These are phyloP conservation scores for Teunomyces aglyptinius DNA, from an alignment of 805 yeast genomes.

Conservation along the genomic window DNA sequence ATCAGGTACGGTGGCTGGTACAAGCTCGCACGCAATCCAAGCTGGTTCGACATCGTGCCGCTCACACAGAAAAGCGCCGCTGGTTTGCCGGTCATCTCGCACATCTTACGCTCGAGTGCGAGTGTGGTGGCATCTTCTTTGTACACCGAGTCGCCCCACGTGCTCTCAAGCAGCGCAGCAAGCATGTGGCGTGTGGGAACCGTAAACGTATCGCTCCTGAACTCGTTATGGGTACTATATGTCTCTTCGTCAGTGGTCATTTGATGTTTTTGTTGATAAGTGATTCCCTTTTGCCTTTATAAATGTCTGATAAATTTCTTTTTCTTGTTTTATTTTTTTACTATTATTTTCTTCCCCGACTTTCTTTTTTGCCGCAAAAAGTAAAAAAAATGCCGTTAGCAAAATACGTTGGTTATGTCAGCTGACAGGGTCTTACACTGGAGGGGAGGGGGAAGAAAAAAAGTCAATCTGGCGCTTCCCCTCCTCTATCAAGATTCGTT, in stretches of 20 bases:
- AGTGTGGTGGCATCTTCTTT: slow-evolving; percentile 74
- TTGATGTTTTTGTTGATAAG: no score
- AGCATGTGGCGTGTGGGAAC: slow-evolving; percentile 73
- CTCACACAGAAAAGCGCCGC: slow-evolving; percentile 82
- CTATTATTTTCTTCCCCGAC: neutral
- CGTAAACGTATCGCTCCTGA: slow-evolving; percentile 80
- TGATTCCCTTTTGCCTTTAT: neutral
- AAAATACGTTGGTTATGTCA: neutral
- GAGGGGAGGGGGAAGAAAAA: no score
- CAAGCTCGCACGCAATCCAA: slow-evolving; percentile 74
- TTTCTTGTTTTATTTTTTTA: neutral
- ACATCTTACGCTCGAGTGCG: slow-evolving; percentile 61
- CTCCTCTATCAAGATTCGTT: neutral
- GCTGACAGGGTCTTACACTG: neutral
- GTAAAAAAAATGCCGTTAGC: neutral
- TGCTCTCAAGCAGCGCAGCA: slow-evolving; percentile 31
- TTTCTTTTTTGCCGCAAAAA: neutral
- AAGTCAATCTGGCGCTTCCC: neutral
- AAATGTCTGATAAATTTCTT: neutral
- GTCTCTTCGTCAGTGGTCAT: slow-evolving; percentile 13
- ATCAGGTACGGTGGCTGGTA: slow-evolving; percentile 81
- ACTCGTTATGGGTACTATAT: slow-evolving; percentile 37
- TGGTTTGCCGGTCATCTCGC: slow-evolving; percentile 70
- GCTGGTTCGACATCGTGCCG: slow-evolving; percentile 89
- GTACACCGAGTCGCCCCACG: slow-evolving; percentile 88